Conservation (phyloP, 306 rosid genomes). For the Acacia acuminata region DNA sequence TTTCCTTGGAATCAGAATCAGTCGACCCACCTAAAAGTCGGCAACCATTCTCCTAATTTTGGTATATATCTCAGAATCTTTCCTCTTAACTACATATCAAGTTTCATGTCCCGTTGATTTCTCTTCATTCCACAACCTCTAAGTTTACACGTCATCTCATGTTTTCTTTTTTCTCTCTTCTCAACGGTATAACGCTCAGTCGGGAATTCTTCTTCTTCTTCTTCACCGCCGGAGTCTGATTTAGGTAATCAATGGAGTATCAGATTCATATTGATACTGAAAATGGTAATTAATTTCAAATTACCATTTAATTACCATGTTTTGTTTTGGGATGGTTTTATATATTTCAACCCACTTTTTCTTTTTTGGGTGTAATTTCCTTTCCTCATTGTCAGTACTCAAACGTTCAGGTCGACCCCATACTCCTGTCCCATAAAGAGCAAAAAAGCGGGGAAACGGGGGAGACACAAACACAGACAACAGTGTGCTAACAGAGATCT, state of each 20-base stretch:
- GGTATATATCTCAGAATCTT: neutral
- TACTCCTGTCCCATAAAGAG: slow-evolving; percentile 43
- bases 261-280: neutral
- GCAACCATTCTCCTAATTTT: neutral
- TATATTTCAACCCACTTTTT: neutral
- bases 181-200: neutral
- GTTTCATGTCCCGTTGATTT: neutral
- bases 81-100: neutral
- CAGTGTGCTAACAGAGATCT: slow-evolving; percentile 46
- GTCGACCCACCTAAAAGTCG: neutral
- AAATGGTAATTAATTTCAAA: neutral
- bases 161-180: neutral
- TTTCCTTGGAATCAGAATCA: neutral
- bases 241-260: neutral
- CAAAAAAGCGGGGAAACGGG: slow-evolving; percentile 10
- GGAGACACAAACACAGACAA: slow-evolving; percentile 24
- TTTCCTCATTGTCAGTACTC: slow-evolving; percentile 40
- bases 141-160: neutral
- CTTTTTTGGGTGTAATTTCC: neutral
- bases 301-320: neutral
- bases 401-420: slow-evolving; percentile 40
- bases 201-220: neutral
- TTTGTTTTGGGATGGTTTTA: neutral
- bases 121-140: neutral
- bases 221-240: neutral